phyloP scores from a whole-genome alignment of 2,329 filamentous ascomycete species.

The Escovopsis weberi region DNA sequence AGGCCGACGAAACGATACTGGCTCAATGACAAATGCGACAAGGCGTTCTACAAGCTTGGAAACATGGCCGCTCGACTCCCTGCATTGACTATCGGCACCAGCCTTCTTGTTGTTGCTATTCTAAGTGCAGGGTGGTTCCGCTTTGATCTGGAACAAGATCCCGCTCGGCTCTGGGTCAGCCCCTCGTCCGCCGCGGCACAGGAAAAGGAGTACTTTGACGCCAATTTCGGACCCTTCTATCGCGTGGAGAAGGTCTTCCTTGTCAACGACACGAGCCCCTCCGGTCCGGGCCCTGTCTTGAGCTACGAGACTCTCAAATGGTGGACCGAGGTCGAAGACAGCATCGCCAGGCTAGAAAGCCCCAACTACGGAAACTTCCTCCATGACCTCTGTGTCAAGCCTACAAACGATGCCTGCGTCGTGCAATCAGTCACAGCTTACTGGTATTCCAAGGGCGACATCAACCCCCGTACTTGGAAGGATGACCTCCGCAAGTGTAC shows the following conservation, averaged over 20 bases:
- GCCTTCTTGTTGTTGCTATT: slow-evolving; percentile 59
- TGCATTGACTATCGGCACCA: slow-evolving; percentile 62
- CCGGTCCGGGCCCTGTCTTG: slow-evolving; percentile 59
- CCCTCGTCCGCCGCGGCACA: slow-evolving; percentile 79
- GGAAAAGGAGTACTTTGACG: slow-evolving; percentile 89
- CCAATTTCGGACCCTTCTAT: slow-evolving; percentile 90
- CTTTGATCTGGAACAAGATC: slow-evolving; percentile 82
- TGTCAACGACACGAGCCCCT: slow-evolving; percentile 64
- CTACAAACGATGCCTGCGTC: slow-evolving; percentile 76
- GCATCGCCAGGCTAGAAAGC: slow-evolving; percentile 59
- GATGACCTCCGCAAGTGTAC: slow-evolving; percentile 59
- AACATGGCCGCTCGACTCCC: slow-evolving; percentile 72
- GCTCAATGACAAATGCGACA: slow-evolving; percentile 71
- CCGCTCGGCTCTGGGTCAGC: slow-evolving; percentile 91
- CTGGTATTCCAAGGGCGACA: slow-evolving; percentile 47
- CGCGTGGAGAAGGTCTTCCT: slow-evolving; percentile 86
- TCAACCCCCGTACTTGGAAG: slow-evolving; percentile 46
- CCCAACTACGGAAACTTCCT: slow-evolving; percentile 52
- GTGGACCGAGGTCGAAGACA: slow-evolving; percentile 86
- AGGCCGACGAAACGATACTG: slow-evolving; percentile 65
- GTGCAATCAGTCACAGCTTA: slow-evolving; percentile 88
- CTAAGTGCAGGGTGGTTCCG: slow-evolving; percentile 78
- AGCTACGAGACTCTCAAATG: slow-evolving; percentile 79
- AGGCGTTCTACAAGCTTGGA: slow-evolving; percentile 66
- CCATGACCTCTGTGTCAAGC: slow-evolving; percentile 86